These are phyloP conservation scores for Amborella trichopoda DNA, from an alignment of 164 flowering plant genomes.

Conservation along the genomic window DNA sequence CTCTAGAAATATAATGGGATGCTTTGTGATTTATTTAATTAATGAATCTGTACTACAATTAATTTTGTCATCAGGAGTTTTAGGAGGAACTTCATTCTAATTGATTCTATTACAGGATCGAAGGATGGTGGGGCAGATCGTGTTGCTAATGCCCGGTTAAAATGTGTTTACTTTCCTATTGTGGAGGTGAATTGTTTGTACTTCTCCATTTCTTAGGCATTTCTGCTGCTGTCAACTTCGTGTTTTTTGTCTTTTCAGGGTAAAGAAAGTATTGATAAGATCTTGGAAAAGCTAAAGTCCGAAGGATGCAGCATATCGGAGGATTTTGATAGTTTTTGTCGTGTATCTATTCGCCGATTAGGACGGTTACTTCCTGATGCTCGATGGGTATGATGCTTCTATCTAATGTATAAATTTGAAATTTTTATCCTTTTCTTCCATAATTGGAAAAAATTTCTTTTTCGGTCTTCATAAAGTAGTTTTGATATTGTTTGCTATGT, in stretches of 20 bases:
- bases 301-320: conserved; percentile 25
- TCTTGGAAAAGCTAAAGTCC: conserved; percentile 38
- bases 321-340: conserved; percentile 41
- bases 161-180: conserved; percentile 70
- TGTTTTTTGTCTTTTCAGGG: conserved; percentile 27
- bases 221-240: no score
- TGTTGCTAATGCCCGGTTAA: conserved; percentile 67
- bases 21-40: neutral
- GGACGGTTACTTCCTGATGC: conserved; percentile 92
- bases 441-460: no score
- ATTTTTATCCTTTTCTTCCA: no score
- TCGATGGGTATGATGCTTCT: conserved; percentile 53
- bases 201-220: no score
- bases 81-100: no score
- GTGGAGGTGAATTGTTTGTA: conserved; percentile 26
- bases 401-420: no score
- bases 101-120: no score
- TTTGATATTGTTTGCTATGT: no score
- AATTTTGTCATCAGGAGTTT: conserved; percentile 13
- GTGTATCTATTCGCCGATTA: conserved; percentile 56
- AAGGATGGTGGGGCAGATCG: conserved; percentile 19
- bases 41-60: neutral
- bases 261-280: conserved; percentile 48
- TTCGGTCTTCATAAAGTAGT: no score
- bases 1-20: neutral